Percentiles rank a stretch among this genome's conserved stretches.
phyloP scores from a whole-genome alignment of 192 early-diverging fungal species.

The Piromyces sp. region DNA sequence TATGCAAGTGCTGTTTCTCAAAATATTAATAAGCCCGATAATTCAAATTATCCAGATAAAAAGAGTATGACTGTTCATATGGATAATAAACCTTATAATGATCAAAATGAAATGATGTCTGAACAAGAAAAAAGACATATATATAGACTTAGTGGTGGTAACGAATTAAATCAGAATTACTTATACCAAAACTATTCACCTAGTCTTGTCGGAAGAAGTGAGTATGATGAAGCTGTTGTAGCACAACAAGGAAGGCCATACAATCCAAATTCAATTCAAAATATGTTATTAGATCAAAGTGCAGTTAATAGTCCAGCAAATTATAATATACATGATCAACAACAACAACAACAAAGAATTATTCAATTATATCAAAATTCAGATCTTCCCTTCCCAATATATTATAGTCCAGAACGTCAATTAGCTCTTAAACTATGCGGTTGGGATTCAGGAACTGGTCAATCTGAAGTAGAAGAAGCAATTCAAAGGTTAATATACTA shows the following conservation, averaged over 20 bases:
- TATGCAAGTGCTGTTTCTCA: not conserved
- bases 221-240: not conserved
- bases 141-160: not conserved
- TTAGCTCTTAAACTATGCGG: slow-evolving; percentile 33
- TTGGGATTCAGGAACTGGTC: slow-evolving; percentile 20
- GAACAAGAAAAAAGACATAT: not conserved
- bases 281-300: not conserved
- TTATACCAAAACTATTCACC: not conserved
- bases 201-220: not conserved
- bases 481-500: too few relatives aligned
- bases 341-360: not conserved
- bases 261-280: not conserved
- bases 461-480: slow-evolving; percentile 17
- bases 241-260: not conserved
- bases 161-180: not conserved
- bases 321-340: not conserved
- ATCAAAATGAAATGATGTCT: not conserved
- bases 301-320: not conserved
- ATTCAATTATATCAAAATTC: not conserved
- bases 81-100: not conserved
- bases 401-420: slow-evolving; percentile 14
- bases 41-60: too few relatives aligned
- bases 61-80: not conserved
- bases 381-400: not conserved
- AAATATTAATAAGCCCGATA: not conserved